Evolutionary conservation across 495 filamentous ascomycete genomes (phyloP).

Genomic region (Aspergillus hancockii): DNA sequence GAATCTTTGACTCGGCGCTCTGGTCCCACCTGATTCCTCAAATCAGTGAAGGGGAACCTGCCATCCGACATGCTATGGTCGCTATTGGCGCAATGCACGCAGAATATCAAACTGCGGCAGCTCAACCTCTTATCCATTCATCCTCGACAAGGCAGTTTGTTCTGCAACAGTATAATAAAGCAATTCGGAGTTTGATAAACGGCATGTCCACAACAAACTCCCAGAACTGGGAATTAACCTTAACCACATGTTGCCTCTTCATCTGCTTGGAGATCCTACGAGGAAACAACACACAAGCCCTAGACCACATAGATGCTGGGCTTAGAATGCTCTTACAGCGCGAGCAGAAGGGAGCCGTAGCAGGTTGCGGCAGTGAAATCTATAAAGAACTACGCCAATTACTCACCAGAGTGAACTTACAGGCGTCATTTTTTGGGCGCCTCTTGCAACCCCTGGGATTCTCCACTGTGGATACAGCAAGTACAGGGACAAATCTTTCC

Average conservation of each 20-base stretch:
- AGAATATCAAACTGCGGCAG: not conserved
- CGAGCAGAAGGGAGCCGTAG: not conserved
- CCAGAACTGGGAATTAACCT: not conserved
- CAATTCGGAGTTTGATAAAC: conserved; percentile 11
- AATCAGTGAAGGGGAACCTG: conserved; percentile 16
- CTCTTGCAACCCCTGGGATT: conserved; percentile 3
- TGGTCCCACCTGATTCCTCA: conserved; percentile 21
- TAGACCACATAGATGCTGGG: conserved; percentile 10
- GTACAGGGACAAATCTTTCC: not conserved
- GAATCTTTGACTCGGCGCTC: conserved; percentile 18
- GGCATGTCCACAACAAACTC: not conserved
- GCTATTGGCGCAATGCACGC: conserved; percentile 17
- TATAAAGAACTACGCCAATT: conserved; percentile 12
- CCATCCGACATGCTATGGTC: conserved; percentile 18
- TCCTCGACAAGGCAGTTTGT: conserved; percentile 10
- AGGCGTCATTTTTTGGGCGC: conserved; percentile 15
- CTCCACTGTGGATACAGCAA: not conserved
- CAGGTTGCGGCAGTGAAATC: conserved; percentile 5
- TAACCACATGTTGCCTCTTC: conserved; percentile 5
- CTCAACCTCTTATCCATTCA: not conserved
- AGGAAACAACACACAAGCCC: not conserved
- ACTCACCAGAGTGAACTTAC: conserved; percentile 15
- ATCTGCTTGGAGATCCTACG: conserved; percentile 7
- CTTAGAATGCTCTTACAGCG: conserved; percentile 13
- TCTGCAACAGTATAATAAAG: conserved; percentile 21